Percentiles rank a stretch among this genome's conserved stretches.
Evolutionary conservation across 371 early-diverging fungal genomes (phyloP).

Genomic region (Zopfochytrium polystomum): DNA sequence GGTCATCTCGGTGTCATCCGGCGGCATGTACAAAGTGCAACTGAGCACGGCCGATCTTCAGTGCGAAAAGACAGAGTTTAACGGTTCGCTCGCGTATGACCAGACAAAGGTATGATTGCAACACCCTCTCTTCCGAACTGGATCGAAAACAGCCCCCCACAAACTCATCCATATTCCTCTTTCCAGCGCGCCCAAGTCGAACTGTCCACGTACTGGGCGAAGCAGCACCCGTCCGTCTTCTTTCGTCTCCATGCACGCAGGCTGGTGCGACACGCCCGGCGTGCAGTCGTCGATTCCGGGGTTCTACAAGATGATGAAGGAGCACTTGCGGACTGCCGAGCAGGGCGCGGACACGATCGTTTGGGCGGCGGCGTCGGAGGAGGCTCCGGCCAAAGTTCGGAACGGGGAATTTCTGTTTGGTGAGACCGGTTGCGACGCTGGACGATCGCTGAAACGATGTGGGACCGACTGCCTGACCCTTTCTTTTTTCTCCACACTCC

Average conservation of each 20-base stretch:
- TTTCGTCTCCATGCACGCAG: slow-evolving; percentile 26
- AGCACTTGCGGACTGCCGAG: slow-evolving; percentile 16
- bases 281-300: slow-evolving; percentile 20
- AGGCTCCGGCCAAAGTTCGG: slow-evolving; percentile 3
- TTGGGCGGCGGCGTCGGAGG: slow-evolving; percentile 25
- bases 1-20: slow-evolving; percentile 19
- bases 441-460: no score
- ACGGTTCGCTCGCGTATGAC: slow-evolving; percentile 27
- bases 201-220: slow-evolving; percentile 23
- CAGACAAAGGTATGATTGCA: no score
- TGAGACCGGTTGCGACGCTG: no score
- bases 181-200: slow-evolving; percentile 27
- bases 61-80: not conserved
- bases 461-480: no score
- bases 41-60: slow-evolving; percentile 10
- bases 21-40: slow-evolving; percentile 26
- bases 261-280: slow-evolving; percentile 32
- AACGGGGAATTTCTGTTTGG: slow-evolving; percentile 19
- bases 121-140: no score
- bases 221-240: slow-evolving; percentile 15
- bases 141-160: no score
- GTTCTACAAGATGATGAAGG: slow-evolving; percentile 16
- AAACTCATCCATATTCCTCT: no score
- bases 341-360: slow-evolving; percentile 35
- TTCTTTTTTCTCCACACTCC: no score